These are phyloP conservation scores for Coemansia sp. DNA, from an alignment of 192 early-diverging fungal genomes.

Conservation along the genomic window DNA sequence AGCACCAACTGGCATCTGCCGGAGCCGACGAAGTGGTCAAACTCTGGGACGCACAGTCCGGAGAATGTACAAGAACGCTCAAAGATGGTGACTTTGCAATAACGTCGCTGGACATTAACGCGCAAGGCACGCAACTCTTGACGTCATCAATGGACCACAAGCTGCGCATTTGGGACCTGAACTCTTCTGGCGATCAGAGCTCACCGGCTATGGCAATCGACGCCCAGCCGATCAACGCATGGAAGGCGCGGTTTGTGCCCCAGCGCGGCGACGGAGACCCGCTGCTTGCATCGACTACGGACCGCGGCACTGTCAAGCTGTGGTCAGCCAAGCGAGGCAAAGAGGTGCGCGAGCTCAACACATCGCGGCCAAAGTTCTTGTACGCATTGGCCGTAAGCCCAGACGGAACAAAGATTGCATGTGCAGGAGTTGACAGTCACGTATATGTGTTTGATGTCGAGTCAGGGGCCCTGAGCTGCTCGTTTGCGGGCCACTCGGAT, in stretches of 20 bases:
- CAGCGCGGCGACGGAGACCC: not conserved
- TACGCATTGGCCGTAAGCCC: constrained; percentile 42
- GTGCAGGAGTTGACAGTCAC: constrained; percentile 36
- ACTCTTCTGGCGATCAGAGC: not conserved
- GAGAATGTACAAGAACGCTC: constrained; percentile 24
- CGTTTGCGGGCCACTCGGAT: constrained; percentile 49
- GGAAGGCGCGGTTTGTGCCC: constrained; percentile 44
- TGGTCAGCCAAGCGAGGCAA: constrained; percentile 31
- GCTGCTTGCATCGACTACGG: constrained; percentile 38
- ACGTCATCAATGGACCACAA: constrained; percentile 54
- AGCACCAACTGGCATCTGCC: constrained; percentile 35
- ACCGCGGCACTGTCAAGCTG: constrained; percentile 35
- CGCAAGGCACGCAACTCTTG: constrained; percentile 33
- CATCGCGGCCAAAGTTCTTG: constrained; percentile 43
- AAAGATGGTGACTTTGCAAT: constrained; percentile 43
- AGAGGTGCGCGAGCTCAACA: constrained; percentile 38
- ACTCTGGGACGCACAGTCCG: constrained; percentile 44
- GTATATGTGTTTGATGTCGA: constrained; percentile 44
- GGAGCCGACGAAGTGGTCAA: constrained; percentile 43
- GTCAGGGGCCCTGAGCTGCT: constrained; percentile 27
- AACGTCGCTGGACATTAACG: constrained; percentile 44
- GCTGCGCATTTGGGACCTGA: constrained; percentile 42
- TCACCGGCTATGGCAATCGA: constrained; percentile 29
- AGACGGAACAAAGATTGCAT: constrained; percentile 36
- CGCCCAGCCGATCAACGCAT: constrained; percentile 35